phyloP scores from a whole-genome alignment of 768 basidiomycete species.

The Termitomyces sp. region DNA sequence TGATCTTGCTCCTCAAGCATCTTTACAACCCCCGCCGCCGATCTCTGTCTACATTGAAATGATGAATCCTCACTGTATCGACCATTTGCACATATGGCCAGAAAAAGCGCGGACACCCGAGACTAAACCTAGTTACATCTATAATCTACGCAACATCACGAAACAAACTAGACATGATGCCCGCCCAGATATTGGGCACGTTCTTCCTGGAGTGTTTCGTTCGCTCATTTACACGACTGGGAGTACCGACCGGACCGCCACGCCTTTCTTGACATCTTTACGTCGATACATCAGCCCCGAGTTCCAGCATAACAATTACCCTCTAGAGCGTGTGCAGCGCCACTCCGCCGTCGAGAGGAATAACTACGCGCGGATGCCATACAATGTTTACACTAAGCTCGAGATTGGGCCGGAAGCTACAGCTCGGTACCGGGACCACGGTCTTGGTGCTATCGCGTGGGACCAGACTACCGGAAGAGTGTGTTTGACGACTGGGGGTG shows the following conservation, averaged over 20 bases:
- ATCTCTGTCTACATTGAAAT: constrained; percentile 36
- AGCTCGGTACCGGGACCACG: constrained; percentile 19
- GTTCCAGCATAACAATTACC: constrained; percentile 7
- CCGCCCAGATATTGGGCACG: constrained; percentile 20
- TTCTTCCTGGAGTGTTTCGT: constrained; percentile 43
- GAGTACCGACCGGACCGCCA: constrained; percentile 24
- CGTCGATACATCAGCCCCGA: constrained; percentile 37
- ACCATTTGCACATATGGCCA: constrained; percentile 33
- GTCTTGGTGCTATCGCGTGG: constrained; percentile 52
- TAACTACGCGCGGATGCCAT: constrained; percentile 16
- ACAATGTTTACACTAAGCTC: constrained; percentile 13
- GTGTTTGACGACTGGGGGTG: constrained; percentile 41
- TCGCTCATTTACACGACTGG: constrained; percentile 37
- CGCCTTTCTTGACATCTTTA: constrained; percentile 31
- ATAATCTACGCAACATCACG: constrained; percentile 20
- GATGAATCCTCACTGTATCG: constrained; percentile 24
- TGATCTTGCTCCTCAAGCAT: constrained; percentile 23
- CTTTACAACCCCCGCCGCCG: constrained; percentile 29
- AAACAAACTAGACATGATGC: constrained; percentile 15
- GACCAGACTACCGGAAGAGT: constrained; percentile 64
- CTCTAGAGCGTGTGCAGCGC: constrained; percentile 4
- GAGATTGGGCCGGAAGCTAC: constrained; percentile 8
- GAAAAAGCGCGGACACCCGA: constrained; percentile 12
- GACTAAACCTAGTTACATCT: constrained; percentile 18
- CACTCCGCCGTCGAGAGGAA: constrained; percentile 15